Percentiles rank a stretch among this genome's conserved stretches.
Conservation (phyloP, 495 filamentous ascomycete genomes). For the Cairneyella variabilis region DNA sequence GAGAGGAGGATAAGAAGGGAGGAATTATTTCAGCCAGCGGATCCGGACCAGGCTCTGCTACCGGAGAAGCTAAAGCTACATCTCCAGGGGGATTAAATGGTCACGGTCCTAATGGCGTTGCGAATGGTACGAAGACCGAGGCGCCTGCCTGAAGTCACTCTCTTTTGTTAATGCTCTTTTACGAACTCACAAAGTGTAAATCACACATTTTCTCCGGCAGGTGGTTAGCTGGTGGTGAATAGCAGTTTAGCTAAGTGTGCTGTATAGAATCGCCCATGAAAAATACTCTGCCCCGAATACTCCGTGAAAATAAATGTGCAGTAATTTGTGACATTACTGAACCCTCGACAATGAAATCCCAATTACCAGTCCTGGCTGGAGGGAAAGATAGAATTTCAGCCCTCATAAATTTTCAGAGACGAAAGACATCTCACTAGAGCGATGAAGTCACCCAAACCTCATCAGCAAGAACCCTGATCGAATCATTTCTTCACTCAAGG, state of each 20-base stretch:
- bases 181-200: constrained; percentile 9
- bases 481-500: no score
- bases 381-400: no score
- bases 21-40: constrained; percentile 31
- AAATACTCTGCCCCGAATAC: background rate
- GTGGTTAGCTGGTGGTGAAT: no score
- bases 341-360: no score
- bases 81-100: constrained; percentile 24
- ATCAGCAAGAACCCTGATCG: no score
- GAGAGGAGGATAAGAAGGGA: constrained; percentile 72
- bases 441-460: no score
- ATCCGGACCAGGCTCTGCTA: constrained; percentile 30
- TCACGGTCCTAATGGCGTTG: constrained; percentile 19
- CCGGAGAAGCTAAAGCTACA: constrained; percentile 24
- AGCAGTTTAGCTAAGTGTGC: background rate
- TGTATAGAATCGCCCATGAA: constrained; percentile 2
- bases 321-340: background rate
- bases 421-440: no score
- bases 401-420: no score
- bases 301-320: no score
- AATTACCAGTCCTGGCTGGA: no score
- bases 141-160: background rate
- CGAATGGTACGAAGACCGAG: no score
- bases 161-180: constrained; percentile 9
- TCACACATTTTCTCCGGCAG: constrained; percentile 2